A percentile compares a stretch with the other conserved stretches of the same genome.
phyloP scores from a whole-genome alignment of 805 yeast genomes.

The Cyberlindnera lachancei region DNA sequence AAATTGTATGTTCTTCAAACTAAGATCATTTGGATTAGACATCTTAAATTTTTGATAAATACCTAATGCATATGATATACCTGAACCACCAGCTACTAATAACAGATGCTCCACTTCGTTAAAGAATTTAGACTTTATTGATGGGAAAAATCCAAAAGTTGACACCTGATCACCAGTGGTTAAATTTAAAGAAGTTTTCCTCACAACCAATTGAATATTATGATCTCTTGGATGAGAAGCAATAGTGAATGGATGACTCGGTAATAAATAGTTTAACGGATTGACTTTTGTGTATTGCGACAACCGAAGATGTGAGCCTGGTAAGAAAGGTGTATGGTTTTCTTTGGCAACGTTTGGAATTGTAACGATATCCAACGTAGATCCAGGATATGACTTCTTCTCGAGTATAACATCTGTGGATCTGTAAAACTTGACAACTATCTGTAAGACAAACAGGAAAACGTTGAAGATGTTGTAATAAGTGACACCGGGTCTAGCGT shows the following conservation, averaged over 20 bases:
- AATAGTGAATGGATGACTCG: constrained; percentile 66
- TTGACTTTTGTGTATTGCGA: constrained; percentile 27
- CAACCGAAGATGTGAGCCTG: constrained; percentile 56
- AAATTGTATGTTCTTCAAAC: no score
- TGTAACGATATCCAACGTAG: constrained; percentile 19
- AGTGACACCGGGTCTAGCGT: constrained; percentile 65
- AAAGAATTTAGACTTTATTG: constrained; percentile 38
- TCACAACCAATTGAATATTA: constrained; percentile 37
- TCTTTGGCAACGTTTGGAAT: constrained; percentile 19
- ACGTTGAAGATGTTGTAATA: constrained; percentile 25
- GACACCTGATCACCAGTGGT: constrained; percentile 28
- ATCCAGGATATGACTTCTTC: constrained; percentile 13
- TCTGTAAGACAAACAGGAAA: constrained; percentile 29
- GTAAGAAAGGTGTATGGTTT: constrained; percentile 21
- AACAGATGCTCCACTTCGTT: constrained; percentile 41
- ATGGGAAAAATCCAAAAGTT: constrained; percentile 35
- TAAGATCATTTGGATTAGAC: constrained; percentile 19
- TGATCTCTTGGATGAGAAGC: constrained; percentile 37
- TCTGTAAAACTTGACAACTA: constrained; percentile 26
- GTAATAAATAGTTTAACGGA: constrained; percentile 39
- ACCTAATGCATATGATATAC: constrained; percentile 58
- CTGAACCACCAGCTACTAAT: constrained; percentile 68
- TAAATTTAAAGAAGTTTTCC: constrained; percentile 30
- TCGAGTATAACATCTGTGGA: constrained; percentile 13
- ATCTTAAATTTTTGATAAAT: constrained; percentile 34